Evolutionary conservation across 2,329 filamentous ascomycete species (phyloP).

Genomic region (Aspergillus viridinutans): DNA sequence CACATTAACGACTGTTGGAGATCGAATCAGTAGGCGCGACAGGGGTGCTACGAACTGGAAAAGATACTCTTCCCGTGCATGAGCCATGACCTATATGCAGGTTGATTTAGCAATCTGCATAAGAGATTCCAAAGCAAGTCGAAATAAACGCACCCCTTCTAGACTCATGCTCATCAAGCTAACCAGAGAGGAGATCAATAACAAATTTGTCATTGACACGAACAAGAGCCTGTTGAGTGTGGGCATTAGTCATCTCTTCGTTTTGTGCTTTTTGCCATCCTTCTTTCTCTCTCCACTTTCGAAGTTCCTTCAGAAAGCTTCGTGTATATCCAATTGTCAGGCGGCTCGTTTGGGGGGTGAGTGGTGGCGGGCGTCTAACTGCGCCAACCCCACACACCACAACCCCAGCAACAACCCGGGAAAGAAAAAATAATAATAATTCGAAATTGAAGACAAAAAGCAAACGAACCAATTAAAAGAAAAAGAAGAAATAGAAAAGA

Average conservation of each 20-base stretch:
- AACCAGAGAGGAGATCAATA: conserved; percentile 57
- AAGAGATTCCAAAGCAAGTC: background rate
- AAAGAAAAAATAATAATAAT: background rate
- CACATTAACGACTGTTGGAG: conserved; percentile 7
- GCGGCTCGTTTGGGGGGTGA: background rate
- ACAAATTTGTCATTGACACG: conserved; percentile 57
- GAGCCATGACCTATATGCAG: conserved; percentile 51
- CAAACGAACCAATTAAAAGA: background rate
- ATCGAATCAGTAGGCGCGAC: background rate
- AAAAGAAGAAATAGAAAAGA: background rate
- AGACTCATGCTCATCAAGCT: conserved; percentile 56
- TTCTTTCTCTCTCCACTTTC: background rate
- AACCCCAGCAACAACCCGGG: background rate
- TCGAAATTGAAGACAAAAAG: background rate
- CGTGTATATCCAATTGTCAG: background rate
- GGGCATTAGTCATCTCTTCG: conserved; percentile 10
- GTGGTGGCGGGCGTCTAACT: background rate
- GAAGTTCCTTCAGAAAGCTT: background rate
- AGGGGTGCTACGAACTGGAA: conserved; percentile 46
- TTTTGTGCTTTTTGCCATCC: background rate
- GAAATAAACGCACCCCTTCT: conserved; percentile 42
- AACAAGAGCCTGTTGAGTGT: conserved; percentile 49
- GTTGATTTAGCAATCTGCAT: conserved; percentile 5
- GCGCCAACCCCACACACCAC: background rate
- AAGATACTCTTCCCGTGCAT: conserved; percentile 59